Base-by-base conservation (phyloP, 2,329 filamentous ascomycete genomes). In the Cryphonectria nitschkei region DNA sequence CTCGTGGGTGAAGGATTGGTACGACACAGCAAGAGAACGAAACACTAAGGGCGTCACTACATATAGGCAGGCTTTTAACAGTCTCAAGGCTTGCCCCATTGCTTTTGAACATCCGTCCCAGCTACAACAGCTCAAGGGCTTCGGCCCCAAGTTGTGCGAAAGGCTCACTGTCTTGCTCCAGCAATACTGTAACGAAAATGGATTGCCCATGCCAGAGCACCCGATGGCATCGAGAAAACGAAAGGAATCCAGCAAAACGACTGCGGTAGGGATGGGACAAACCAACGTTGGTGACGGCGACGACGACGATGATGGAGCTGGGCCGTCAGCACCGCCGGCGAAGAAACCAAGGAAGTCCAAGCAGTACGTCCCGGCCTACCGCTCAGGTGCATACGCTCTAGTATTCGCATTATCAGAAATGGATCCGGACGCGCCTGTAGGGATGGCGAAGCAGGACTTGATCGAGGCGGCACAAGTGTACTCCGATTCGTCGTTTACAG, bases 1-100 rank as follows among this genome's bases (percentile, higher is more conserved):
- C 14, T 82, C 82, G 74, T 95, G 92, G 89, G 88, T 95, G 66
- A 90, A 92, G 76, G 92, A 94, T 82, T 94, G 91, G 91, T 86
- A 92, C 65, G 91, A 94, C 61, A 78, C 87, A 56, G 92, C 92
- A 16, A 85, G 87, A 65, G 88, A 93, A 75, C 87, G 87, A 62
- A 93, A 91, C 77, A 88, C 88, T 26, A 94, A 93, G 78, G 91
- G 91, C 32, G 81, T 89, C 34, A 88, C 86, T n/a, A 90, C 88
- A 0, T 95, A 94, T 79, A 92, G 88, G 74, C 89, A 91, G 75
- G 93, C 93, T 0, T 93, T 93, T 76, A 87, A 93, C 70, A 92
- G 93, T 2, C 87, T 96, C 79, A 93, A 90, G 80, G 88, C 88
- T 16, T 95, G 92, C 74, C 93, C 93, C 0, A 82, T 93, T 54